A percentile compares a stretch with the other conserved stretches of the same genome.
These are phyloP conservation scores for Babjeviella inositovora DNA, from an alignment of 805 yeast genomes.

Conservation along the genomic window DNA sequence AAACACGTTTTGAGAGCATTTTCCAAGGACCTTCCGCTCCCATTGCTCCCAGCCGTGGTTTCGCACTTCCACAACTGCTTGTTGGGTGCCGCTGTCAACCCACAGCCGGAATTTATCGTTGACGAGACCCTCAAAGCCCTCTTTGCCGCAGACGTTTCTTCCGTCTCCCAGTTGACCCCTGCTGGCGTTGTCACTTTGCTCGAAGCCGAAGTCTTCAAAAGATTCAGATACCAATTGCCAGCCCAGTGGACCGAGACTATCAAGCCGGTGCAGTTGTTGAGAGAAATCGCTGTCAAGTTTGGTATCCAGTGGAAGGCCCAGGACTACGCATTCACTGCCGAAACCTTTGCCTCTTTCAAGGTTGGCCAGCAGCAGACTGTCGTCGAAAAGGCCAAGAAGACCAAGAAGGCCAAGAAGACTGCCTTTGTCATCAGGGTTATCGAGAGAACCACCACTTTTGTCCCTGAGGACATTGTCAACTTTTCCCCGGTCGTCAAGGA, in stretches of 20 bases:
- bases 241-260: constrained; percentile 25
- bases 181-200: constrained; percentile 25
- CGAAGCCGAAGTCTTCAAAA: constrained; percentile 30
- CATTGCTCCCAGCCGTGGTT: constrained; percentile 41
- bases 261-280: constrained; percentile 30
- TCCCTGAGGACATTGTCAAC: constrained; percentile 45
- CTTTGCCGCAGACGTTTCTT: constrained; percentile 20
- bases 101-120: constrained; percentile 18
- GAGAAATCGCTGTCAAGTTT: constrained; percentile 58
- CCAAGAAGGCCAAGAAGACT: constrained; percentile 10
- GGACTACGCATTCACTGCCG: constrained; percentile 24
- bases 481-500: constrained; percentile 68
- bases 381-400: constrained; percentile 12
- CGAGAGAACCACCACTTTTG: constrained; percentile 21
- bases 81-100: constrained; percentile 33
- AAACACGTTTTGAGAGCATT: constrained; percentile 55
- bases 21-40: constrained; percentile 27
- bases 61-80: constrained; percentile 60
- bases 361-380: constrained; percentile 8
- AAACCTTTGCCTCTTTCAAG: constrained; percentile 20
- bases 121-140: constrained; percentile 22
- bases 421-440: constrained; percentile 4
- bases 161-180: constrained; percentile 29
- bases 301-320: constrained; percentile 75
- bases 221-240: constrained; percentile 50